These are phyloP conservation scores for Paraphoma chrysanthemicola DNA, from an alignment of 2,329 filamentous ascomycete genomes.

Conservation along the genomic window DNA sequence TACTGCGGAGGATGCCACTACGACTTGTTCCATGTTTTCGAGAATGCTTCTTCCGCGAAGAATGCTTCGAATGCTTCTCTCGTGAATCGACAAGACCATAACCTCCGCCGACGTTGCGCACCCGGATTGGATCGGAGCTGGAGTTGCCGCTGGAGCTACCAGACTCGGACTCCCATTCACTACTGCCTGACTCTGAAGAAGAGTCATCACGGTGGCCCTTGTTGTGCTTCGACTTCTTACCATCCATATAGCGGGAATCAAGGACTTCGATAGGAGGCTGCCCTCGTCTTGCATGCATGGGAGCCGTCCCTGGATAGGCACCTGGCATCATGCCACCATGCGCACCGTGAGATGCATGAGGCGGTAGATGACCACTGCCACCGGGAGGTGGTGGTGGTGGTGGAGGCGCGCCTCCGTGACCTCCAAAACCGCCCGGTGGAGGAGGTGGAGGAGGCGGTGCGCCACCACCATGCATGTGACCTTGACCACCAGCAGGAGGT, in stretches of 20 bases:
- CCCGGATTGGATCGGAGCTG: conserved; percentile 16
- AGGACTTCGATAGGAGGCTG: conserved; percentile 12
- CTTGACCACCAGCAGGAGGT: conserved; percentile 2
- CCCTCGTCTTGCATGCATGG: conserved; percentile 8
- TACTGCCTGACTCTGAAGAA: conserved; percentile 22
- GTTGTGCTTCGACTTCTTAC: conserved; percentile 20
- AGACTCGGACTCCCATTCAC: conserved; percentile 23
- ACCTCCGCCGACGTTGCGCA: conserved; percentile 25
- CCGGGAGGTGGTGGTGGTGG: conserved; percentile 4
- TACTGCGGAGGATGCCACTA: neutral
- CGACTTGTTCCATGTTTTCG: conserved; percentile 1
- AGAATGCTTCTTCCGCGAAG: conserved; percentile 7
- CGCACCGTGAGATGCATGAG: conserved; percentile 10
- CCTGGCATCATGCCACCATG: conserved; percentile 22
- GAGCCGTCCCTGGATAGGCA: conserved; percentile 13
- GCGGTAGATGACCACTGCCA: conserved; percentile 6
- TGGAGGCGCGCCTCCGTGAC: conserved; percentile 1
- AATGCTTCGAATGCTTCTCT: conserved; percentile 14
- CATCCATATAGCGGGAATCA: conserved; percentile 12
- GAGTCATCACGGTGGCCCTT: conserved; percentile 10
- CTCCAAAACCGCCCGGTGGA: neutral
- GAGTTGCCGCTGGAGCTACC: conserved; percentile 8
- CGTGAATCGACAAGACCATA: conserved; percentile 22
- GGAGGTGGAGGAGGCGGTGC: conserved; percentile 16
- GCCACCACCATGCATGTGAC: conserved; percentile 3